phyloP scores from a whole-genome alignment of 2,329 filamentous ascomycete genomes.

The Fusarium annulatum region DNA sequence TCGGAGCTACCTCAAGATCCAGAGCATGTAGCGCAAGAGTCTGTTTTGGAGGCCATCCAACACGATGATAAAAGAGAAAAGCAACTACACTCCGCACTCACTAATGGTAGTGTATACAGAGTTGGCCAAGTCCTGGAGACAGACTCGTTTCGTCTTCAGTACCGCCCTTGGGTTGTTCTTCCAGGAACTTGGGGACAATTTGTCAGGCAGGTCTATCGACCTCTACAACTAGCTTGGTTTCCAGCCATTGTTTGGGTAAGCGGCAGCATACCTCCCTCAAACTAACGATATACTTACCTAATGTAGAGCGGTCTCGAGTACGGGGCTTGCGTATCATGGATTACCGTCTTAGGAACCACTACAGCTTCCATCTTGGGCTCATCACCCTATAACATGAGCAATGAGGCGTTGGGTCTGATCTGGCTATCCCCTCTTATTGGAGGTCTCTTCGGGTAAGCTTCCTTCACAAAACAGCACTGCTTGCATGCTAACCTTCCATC shows the following conservation, averaged over 20 bases:
- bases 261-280: rapidly evolving
- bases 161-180: background rate
- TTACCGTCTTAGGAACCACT: background rate
- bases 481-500: too few species aligned
- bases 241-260: background rate
- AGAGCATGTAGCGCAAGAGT: background rate
- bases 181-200: background rate
- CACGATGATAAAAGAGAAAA: background rate
- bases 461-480: rapidly evolving
- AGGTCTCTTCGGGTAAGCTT: background rate
- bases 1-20: background rate
- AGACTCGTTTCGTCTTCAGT: background rate
- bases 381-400: background rate
- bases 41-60: background rate
- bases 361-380: background rate
- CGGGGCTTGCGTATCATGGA: rapidly evolving
- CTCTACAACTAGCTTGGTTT: background rate
- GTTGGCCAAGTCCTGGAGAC: background rate
- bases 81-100: background rate
- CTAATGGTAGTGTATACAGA: background rate
- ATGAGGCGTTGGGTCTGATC: background rate
- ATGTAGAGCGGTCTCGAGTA: background rate
- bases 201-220: background rate
- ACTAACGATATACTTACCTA: too few species aligned
- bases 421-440: background rate